Conservation (phyloP, 2,329 filamentous ascomycete genomes). For the Apiospora marii region DNA sequence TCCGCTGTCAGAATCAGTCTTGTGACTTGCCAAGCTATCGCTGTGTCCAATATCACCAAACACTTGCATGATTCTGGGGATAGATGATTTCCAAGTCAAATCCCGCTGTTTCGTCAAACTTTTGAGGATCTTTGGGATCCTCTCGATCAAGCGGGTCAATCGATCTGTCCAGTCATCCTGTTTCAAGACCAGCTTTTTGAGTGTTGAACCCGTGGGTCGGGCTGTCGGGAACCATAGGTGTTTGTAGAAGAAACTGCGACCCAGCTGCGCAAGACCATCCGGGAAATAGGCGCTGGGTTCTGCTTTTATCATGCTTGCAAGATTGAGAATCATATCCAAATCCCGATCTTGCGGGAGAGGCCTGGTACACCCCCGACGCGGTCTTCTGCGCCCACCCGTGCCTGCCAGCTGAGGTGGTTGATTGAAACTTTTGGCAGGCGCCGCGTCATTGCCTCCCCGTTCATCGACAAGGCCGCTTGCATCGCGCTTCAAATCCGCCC, state of each 20-base stretch:
- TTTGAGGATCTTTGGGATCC: not conserved
- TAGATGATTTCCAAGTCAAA: not conserved
- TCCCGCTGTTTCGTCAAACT: not conserved
- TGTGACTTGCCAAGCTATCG: too few relatives aligned
- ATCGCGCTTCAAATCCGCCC: not conserved
- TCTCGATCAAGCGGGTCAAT: not conserved
- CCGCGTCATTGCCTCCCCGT: too few relatives aligned
- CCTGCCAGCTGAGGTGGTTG: not conserved
- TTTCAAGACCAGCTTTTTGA: not conserved
- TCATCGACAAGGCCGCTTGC: not conserved
- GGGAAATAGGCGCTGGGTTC: not conserved
- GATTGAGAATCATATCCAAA: not conserved
- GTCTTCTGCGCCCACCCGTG: not conserved
- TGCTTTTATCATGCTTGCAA: not conserved
- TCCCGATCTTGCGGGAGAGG: not conserved
- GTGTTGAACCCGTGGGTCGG: not conserved
- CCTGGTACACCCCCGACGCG: not conserved
- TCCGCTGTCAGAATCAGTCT: too few relatives aligned
- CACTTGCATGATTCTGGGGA: not conserved
- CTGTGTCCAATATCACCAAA: not conserved
- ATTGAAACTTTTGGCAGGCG: not conserved
- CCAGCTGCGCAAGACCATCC: not conserved
- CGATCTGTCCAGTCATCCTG: not conserved
- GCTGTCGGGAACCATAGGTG: not conserved
- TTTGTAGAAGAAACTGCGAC: not conserved